A percentile compares a stretch with the other conserved stretches of the same genome.
Conservation (phyloP, 306 rosid genomes). For the Trichosanthes cucumerina region DNA sequence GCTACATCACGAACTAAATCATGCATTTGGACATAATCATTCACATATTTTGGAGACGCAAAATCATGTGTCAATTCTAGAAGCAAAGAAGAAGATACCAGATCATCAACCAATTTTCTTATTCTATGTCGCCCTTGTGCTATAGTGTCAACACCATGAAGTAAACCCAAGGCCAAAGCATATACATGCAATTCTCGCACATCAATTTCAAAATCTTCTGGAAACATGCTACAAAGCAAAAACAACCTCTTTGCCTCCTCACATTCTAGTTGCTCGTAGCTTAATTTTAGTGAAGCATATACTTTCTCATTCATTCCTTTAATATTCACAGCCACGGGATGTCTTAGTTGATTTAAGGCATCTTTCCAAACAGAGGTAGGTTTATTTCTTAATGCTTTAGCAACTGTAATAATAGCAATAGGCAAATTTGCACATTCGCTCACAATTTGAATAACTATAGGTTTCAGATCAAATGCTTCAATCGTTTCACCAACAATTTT, state of each 20-base stretch:
- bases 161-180: background rate
- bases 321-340: background rate
- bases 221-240: background rate
- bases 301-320: background rate
- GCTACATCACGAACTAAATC: constrained; percentile 14
- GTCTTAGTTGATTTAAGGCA: background rate
- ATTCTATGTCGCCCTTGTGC: background rate
- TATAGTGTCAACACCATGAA: background rate
- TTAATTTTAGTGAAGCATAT: background rate
- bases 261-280: background rate
- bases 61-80: no score
- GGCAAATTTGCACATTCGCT: constrained; percentile 31
- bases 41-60: no score
- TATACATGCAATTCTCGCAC: background rate
- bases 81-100: constrained; percentile 17
- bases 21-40: no score
- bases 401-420: constrained; percentile 25
- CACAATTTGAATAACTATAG: constrained; percentile 15
- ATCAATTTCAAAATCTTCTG: background rate
- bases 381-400: constrained; percentile 5
- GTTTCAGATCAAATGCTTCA: background rate
- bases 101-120: background rate
- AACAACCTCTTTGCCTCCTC: background rate
- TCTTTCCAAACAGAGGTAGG: background rate
- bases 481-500: background rate